phyloP scores from a whole-genome alignment of 208 protist species.

The Crithidia thermophila region DNA sequence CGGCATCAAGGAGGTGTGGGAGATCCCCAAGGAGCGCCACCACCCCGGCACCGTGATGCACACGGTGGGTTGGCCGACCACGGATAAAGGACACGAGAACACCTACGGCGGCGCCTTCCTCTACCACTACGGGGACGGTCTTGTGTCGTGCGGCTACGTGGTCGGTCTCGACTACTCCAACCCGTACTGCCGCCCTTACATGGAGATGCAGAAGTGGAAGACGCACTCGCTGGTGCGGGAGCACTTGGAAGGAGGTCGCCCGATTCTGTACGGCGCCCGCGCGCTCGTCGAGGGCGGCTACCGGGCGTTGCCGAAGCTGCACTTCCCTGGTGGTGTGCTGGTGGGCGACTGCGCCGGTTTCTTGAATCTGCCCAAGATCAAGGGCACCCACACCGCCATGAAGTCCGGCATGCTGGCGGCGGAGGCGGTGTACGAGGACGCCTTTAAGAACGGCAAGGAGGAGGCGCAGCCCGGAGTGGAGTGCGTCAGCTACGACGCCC shows the following conservation, averaged over 20 bases:
- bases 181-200: slow-evolving; percentile 95
- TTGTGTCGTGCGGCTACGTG: slow-evolving; percentile 95
- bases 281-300: slow-evolving; percentile 97
- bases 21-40: slow-evolving; percentile 90
- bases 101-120: slow-evolving; percentile 97
- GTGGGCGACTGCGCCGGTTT: slow-evolving; percentile 98
- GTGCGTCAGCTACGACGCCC: slow-evolving; percentile 81
- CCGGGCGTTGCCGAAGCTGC: slow-evolving; percentile 93
- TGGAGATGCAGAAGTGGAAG: slow-evolving; percentile 97
- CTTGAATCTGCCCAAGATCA: slow-evolving; percentile 98
- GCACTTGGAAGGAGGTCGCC: slow-evolving; percentile 89
- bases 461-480: slow-evolving; percentile 49
- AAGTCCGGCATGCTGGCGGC: slow-evolving; percentile 90
- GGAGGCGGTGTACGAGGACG: slow-evolving; percentile 82
- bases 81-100: slow-evolving; percentile 73
- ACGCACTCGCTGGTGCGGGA: slow-evolving; percentile 85
- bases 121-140: slow-evolving; percentile 95
- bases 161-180: slow-evolving; percentile 98
- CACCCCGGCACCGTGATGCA: slow-evolving; percentile 92
- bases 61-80: slow-evolving; percentile 96
- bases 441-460: slow-evolving; percentile 65
- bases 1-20: slow-evolving; percentile 98
- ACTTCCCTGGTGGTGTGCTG: slow-evolving; percentile 94
- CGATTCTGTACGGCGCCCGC: slow-evolving; percentile 96
- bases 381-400: slow-evolving; percentile 99